Evolutionary conservation across 1,284 basidiomycete species (phyloP), one percentile per base, ranked within the genome.

Genomic region (Baeospora myosura): DNA sequence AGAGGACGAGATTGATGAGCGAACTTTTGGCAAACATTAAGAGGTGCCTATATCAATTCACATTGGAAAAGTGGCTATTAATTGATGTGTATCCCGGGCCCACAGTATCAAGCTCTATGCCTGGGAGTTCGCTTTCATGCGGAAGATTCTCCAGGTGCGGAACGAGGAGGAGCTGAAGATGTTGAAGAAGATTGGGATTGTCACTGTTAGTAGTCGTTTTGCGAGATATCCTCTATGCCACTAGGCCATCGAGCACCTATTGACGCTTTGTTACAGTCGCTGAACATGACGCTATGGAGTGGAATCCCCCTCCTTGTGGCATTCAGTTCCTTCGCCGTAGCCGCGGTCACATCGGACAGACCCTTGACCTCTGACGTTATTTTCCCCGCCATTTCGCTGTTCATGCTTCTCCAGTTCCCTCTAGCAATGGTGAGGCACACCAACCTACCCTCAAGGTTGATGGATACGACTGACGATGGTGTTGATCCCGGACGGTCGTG

Each of bases 351-450:
- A 0, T 82, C 81, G 2, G 63, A 75, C 2, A 71, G 60, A 34
- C 89, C 92, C 1, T 64, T 98, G 3, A 97, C 94, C 0, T 79
- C 88, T 1, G 91, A 96, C 54, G 69, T 93, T 47, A 92, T 97
- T 52, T 98, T 98, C 74, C 94, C 94, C 3, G 83, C 91, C 0
- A 91, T 98, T 41, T 87, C 90, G 0, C 69, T 98, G 29, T 98
- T 97, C 68, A 86, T 90, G 74, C 72, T 98, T 0, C 69, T 97
- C 24, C 76, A 84, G 51, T 88, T 96, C 68, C 92, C 94, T 17
- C 70, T 97, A 25, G 85, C 81, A 1, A 91, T 95, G 82, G 79
- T 84, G 56, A 24, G 61, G 48, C 3, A 10, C 6, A 23, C 43
- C 6, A 18, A 5, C 7, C 12, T n/a, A 11, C n/a, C n/a, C n/a